Conservation (phyloP, 1,139 yeast species). For the Meyerozyma smithsonii region DNA sequence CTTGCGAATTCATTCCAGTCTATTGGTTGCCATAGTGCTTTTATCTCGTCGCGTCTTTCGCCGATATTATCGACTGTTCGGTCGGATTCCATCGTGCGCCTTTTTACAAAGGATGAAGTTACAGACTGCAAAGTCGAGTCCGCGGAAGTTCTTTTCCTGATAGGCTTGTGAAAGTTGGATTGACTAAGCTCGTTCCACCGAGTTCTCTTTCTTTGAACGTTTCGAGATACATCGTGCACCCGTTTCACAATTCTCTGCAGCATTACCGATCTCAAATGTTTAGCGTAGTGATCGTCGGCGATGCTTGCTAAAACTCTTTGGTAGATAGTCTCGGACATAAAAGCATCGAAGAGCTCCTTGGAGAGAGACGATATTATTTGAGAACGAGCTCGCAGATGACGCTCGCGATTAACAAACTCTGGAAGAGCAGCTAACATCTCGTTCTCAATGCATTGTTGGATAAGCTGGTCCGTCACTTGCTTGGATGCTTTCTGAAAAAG, state of each 20-base stretch:
- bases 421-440: constrained; percentile 26
- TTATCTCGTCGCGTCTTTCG: constrained; percentile 28
- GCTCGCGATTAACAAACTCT: constrained; percentile 18
- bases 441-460: constrained; percentile 25
- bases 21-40: constrained; percentile 39
- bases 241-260: constrained; percentile 20
- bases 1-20: constrained; percentile 23
- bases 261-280: constrained; percentile 19
- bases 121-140: not conserved
- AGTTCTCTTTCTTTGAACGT: constrained; percentile 22
- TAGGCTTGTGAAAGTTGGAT: constrained; percentile 23
- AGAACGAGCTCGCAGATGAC: constrained; percentile 20
- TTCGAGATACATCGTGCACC: constrained; percentile 19
- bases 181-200: constrained; percentile 42
- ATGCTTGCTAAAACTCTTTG: constrained; percentile 35
- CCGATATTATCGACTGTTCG: constrained; percentile 11
- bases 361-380: constrained; percentile 35
- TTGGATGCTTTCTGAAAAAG: constrained; percentile 17
- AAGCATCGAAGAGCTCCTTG: constrained; percentile 51
- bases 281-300: constrained; percentile 31
- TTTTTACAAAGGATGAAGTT: not conserved
- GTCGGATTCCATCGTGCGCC: not conserved
- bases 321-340: constrained; percentile 52
- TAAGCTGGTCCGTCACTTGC: constrained; percentile 22
- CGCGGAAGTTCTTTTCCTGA: constrained; percentile 17